These are phyloP conservation scores for Takakia lepidozioides DNA, from an alignment of 225 moss, liverwort and hornwort genomes.

Conservation along the genomic window DNA sequence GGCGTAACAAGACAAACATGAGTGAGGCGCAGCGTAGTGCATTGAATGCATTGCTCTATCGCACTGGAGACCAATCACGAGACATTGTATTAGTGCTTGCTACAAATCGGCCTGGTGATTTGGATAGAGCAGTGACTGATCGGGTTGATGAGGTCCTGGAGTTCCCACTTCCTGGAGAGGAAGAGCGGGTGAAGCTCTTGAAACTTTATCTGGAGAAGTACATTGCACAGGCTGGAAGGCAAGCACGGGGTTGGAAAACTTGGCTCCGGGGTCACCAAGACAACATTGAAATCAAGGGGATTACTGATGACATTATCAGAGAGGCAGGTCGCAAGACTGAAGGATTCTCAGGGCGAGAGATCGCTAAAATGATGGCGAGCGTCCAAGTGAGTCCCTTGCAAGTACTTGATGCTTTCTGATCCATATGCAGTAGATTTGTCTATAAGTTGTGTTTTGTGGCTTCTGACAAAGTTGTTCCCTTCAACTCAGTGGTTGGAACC, in stretches of 20 bases:
- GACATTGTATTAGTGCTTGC: slow-evolving; percentile 82
- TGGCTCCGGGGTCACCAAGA: slow-evolving; percentile 62
- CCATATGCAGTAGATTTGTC: too few relatives aligned
- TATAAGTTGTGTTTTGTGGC: too few relatives aligned
- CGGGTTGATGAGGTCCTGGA: slow-evolving; percentile 89
- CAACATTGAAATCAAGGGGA: slow-evolving; percentile 55
- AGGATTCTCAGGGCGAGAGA: slow-evolving; percentile 87
- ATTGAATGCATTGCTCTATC: slow-evolving; percentile 89
- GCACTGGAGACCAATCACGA: slow-evolving; percentile 90
- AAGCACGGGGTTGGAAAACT: slow-evolving; percentile 49
- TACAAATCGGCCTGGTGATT: slow-evolving; percentile 89
- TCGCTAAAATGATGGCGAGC: slow-evolving; percentile 96
- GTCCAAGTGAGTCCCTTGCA: slow-evolving; percentile 37
- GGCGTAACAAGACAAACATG: slow-evolving; percentile 83
- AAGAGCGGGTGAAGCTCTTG: slow-evolving; percentile 70
- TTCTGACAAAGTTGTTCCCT: too few relatives aligned
- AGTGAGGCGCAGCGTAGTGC: slow-evolving; percentile 96
- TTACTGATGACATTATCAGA: slow-evolving; percentile 55
- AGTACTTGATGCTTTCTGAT: too few relatives aligned
- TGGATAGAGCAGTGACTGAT: slow-evolving; percentile 80
- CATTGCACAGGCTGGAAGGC: slow-evolving; percentile 52
- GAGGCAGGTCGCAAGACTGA: slow-evolving; percentile 63
- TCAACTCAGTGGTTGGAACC: too few relatives aligned
- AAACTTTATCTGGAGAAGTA: slow-evolving; percentile 71
- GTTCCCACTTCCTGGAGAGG: slow-evolving; percentile 78